phyloP scores from a whole-genome alignment of 106 monocot genomes.

The Iris macrosiphon region DNA sequence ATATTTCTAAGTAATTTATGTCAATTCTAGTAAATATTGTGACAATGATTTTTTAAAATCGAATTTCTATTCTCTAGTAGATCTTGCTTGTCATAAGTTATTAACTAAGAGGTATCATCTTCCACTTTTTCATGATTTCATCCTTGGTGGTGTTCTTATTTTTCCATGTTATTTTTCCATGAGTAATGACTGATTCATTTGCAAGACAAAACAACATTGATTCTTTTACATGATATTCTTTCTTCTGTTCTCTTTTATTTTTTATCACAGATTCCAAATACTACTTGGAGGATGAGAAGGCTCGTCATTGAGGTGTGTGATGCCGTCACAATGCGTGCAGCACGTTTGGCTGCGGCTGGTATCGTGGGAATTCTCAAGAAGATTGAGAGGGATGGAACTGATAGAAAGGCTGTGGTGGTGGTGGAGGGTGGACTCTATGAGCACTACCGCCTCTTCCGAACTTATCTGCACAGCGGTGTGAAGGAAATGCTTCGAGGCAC shows the following conservation, averaged over 20 bases:
- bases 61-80: no score
- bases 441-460: conserved; percentile 24
- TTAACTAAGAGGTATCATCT: no score
- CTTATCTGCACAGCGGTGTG: conserved; percentile 10
- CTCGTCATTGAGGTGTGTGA: conserved; percentile 25
- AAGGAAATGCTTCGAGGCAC: conserved; percentile 18
- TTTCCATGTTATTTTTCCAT: no score
- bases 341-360: conserved; percentile 19
- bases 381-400: conserved; percentile 15
- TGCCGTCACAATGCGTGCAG: conserved; percentile 16
- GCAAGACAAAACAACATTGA: no score
- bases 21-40: no score
- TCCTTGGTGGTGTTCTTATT: no score
- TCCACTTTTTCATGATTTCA: no score
- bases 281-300: conserved; percentile 15
- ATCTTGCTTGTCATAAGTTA: no score
- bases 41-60: no score
- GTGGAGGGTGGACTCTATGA: conserved; percentile 24
- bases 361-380: conserved; percentile 20
- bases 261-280: conserved; percentile 15
- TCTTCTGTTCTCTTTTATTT: conserved; percentile 1
- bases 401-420: conserved; percentile 10
- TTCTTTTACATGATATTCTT: no score
- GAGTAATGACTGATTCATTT: no score
- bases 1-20: no score